These are phyloP conservation scores for Melampsora occidentalis DNA, from an alignment of 1,284 basidiomycete species.

Conservation along the genomic window DNA sequence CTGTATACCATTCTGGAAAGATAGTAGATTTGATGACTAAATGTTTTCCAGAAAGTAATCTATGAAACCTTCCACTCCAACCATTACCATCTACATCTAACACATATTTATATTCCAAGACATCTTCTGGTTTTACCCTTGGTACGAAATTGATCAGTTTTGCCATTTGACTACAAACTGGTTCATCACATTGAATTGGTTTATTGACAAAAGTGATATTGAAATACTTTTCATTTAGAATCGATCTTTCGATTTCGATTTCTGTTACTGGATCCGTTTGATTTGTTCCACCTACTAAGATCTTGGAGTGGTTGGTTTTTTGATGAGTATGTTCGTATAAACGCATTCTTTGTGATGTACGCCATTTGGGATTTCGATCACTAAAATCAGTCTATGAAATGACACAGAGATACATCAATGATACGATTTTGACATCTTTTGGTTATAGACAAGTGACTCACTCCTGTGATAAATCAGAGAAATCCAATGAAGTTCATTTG, in stretches of 20 bases:
- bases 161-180: conserved; percentile 49
- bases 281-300: conserved; percentile 47
- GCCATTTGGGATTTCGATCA: conserved; percentile 46
- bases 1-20: conserved; percentile 42
- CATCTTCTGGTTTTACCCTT: conserved; percentile 24
- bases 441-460: not conserved
- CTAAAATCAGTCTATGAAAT: conserved; percentile 17
- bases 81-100: conserved; percentile 58
- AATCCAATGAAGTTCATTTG: too few relatives aligned
- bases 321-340: conserved; percentile 49
- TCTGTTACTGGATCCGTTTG: conserved; percentile 39
- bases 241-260: conserved; percentile 28
- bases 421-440: too few relatives aligned
- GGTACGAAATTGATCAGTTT: conserved; percentile 49
- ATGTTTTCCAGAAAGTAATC: conserved; percentile 24
- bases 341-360: conserved; percentile 49
- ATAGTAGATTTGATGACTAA: conserved; percentile 22
- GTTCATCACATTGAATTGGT: conserved; percentile 51
- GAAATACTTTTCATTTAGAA: conserved; percentile 47
- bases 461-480: not conserved
- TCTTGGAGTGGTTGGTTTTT: conserved; percentile 44
- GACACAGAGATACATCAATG: too few relatives aligned
- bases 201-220: conserved; percentile 48
- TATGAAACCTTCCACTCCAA: conserved; percentile 54
- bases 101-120: conserved; percentile 46